Evolutionary conservation across 345 rosid genomes (phyloP).

Genomic region (Arabis alpina): DNA sequence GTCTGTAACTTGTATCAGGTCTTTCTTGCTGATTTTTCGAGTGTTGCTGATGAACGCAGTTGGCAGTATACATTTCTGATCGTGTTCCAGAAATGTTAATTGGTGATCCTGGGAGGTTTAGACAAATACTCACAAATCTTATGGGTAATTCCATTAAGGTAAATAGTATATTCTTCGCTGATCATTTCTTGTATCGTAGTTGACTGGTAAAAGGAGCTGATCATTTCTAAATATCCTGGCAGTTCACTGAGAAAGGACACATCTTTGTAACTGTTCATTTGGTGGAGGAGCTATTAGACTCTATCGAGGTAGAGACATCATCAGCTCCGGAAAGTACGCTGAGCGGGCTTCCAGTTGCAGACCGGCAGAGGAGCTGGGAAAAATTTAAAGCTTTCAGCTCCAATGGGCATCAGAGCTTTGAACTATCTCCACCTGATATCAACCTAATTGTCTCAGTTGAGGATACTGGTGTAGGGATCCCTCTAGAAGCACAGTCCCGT

Average conservation of each 20-base stretch:
- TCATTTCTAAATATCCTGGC: conserved; percentile 22
- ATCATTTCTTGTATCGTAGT: conserved; percentile 15
- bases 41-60: conserved; percentile 48
- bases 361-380: conserved; percentile 71
- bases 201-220: conserved; percentile 20
- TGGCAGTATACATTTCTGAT: conserved; percentile 89
- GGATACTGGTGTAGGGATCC: conserved; percentile 96
- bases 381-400: conserved; percentile 63
- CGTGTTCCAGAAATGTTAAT: conserved; percentile 79
- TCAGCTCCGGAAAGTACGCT: conserved; percentile 60
- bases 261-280: conserved; percentile 82
- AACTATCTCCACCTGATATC: conserved; percentile 51
- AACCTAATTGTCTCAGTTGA: conserved; percentile 87
- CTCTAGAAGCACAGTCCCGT: conserved; percentile 82
- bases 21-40: conserved; percentile 10
- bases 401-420: conserved; percentile 47
- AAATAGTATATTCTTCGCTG: conserved; percentile 3
- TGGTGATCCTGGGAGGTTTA: conserved; percentile 94
- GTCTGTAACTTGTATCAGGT: not conserved
- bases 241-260: conserved; percentile 96
- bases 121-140: conserved; percentile 92
- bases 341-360: conserved; percentile 86
- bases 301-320: conserved; percentile 56
- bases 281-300: conserved; percentile 72
- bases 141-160: conserved; percentile 98